Conservation (phyloP, 176 grass and related monocot species). For the Lolium rigidum region DNA sequence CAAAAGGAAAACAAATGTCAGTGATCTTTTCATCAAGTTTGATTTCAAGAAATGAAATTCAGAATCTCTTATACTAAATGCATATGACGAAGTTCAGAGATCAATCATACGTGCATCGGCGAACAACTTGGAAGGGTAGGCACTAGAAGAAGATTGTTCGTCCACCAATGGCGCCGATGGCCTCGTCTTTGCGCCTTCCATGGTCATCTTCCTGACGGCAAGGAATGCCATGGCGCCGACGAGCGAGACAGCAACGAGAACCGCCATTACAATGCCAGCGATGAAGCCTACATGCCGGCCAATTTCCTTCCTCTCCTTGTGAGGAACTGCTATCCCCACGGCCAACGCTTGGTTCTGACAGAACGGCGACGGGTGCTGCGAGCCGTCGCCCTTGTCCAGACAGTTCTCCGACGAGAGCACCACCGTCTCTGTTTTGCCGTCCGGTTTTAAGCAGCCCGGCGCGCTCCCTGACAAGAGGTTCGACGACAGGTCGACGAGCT, state of each 20-base stretch:
- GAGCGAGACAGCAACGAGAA: constrained; percentile 39
- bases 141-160: constrained; percentile 63
- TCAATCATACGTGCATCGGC: constrained; percentile 82
- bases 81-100: constrained; percentile 9
- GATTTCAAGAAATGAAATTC: background rate
- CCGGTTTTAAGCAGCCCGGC: constrained; percentile 63
- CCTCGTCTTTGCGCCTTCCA: constrained; percentile 41
- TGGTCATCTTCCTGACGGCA: constrained; percentile 49
- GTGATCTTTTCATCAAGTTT: background rate
- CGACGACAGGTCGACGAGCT: constrained; percentile 72
- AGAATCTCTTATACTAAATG: background rate
- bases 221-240: constrained; percentile 54
- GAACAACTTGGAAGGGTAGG: constrained; percentile 70
- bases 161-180: constrained; percentile 55
- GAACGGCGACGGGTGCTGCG: constrained; percentile 69
- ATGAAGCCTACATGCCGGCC: constrained; percentile 32
- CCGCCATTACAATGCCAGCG: constrained; percentile 49
- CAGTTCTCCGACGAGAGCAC: constrained; percentile 72
- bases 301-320: constrained; percentile 45
- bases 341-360: constrained; percentile 94
- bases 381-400: constrained; percentile 46
- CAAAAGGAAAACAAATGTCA: constrained; percentile 17
- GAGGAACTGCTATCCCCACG: constrained; percentile 60
- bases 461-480: constrained; percentile 79
- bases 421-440: constrained; percentile 35